Percentiles rank a stretch among this genome's conserved stretches.
Evolutionary conservation across 192 early-diverging fungal species (phyloP).

Genomic region (Thoreauomyces humboldtii): DNA sequence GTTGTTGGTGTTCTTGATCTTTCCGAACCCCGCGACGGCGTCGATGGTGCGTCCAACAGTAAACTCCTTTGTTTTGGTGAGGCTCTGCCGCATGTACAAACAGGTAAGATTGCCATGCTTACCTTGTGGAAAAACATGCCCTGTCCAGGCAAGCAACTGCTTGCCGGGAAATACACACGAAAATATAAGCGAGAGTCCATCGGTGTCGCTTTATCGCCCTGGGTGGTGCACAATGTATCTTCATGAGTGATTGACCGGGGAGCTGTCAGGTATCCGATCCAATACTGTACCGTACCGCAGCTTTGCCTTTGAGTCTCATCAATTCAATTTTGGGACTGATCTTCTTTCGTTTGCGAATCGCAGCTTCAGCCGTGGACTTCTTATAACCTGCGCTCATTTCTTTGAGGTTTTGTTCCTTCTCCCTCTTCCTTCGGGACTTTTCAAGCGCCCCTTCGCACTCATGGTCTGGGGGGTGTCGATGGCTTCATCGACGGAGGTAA

Average conservation of each 20-base stretch:
- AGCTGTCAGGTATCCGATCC: not conserved
- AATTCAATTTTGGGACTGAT: not conserved
- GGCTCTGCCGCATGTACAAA: no score
- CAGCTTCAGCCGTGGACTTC: not conserved
- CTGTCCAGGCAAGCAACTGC: not conserved
- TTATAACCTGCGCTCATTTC: not conserved
- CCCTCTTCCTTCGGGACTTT: not conserved
- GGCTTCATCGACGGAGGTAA: no score
- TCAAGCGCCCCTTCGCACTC: not conserved
- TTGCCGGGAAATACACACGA: not conserved
- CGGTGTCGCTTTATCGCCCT: not conserved
- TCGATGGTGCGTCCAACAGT: slow-evolving; percentile 2
- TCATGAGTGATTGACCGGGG: no score
- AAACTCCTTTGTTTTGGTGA: no score
- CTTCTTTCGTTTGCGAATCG: not conserved
- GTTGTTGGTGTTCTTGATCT: not conserved
- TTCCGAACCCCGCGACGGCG: not conserved
- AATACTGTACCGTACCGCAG: not conserved
- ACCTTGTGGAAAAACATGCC: slow-evolving; percentile 4
- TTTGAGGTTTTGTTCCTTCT: not conserved
- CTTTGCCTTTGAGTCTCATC: slow-evolving; percentile 5
- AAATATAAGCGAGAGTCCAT: not conserved
- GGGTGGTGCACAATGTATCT: not conserved
- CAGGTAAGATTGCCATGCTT: no score
- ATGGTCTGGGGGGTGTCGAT: slow-evolving; percentile 7